phyloP scores from a whole-genome alignment of 495 filamentous ascomycete genomes.

The Evernia prunastri region DNA sequence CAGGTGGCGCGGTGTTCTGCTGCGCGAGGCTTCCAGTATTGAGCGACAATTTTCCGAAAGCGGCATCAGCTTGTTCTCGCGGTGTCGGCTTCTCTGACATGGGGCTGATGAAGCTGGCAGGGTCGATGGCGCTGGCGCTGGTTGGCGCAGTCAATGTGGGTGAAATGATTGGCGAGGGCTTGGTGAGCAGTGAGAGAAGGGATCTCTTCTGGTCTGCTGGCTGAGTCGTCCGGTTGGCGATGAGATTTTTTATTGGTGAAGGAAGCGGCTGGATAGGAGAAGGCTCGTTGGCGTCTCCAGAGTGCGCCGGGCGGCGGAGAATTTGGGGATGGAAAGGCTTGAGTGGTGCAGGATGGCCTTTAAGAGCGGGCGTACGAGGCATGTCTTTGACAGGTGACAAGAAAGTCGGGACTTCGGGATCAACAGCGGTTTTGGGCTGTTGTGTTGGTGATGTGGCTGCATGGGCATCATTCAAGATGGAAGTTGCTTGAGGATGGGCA shows the following conservation, averaged over 20 bases:
- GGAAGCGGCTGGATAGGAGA: conserved; percentile 28
- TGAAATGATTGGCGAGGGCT: conserved; percentile 33
- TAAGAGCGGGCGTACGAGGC: conserved; percentile 22
- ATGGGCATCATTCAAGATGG: conserved; percentile 4
- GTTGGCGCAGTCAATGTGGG: conserved; percentile 17
- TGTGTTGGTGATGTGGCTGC: conserved; percentile 16
- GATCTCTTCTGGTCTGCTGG: conserved; percentile 58
- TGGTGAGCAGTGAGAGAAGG: conserved; percentile 67
- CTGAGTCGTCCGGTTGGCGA: conserved; percentile 40
- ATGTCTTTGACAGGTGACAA: conserved; percentile 10
- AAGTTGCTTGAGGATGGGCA: conserved; percentile 7
- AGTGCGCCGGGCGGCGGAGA: conserved; percentile 43
- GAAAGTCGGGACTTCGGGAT: conserved; percentile 5
- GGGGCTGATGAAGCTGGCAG: conserved; percentile 41
- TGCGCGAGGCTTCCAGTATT: not conserved
- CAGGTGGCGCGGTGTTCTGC: not conserved
- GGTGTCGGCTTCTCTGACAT: conserved; percentile 34
- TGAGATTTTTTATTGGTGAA: conserved; percentile 17
- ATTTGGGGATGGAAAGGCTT: conserved; percentile 57
- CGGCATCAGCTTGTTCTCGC: conserved; percentile 14
- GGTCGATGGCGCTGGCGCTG: conserved; percentile 34
- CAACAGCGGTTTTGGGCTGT: conserved; percentile 26
- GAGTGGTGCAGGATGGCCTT: conserved; percentile 25
- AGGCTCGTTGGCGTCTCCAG: conserved; percentile 27
- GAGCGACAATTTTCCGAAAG: conserved; percentile 3